Conservation (phyloP, 768 basidiomycete genomes). For the Lentinula sp. region DNA sequence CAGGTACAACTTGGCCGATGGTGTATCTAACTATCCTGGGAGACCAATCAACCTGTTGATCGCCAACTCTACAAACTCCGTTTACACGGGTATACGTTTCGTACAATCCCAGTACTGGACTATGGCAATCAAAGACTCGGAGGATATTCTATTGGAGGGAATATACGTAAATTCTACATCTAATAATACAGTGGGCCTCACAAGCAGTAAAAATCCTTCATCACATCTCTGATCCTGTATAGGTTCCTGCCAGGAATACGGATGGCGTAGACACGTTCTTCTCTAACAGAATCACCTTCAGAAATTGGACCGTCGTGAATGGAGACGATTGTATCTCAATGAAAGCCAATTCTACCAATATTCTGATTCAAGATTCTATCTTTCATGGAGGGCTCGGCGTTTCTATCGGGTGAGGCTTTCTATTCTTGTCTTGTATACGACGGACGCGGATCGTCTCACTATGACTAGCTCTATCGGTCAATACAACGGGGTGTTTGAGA, state of each 20-base stretch:
- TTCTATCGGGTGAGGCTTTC: conserved; percentile 23
- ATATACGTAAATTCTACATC: conserved; percentile 34
- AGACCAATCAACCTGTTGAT: conserved; percentile 31
- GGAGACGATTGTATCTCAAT: conserved; percentile 33
- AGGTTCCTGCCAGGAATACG: conserved; percentile 28
- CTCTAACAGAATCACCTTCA: conserved; percentile 30
- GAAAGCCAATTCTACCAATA: conserved; percentile 36
- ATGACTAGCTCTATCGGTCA: conserved; percentile 16
- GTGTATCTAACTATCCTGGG: conserved; percentile 28
- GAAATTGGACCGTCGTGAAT: conserved; percentile 29
- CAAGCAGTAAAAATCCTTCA: background rate
- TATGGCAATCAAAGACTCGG: conserved; percentile 26
- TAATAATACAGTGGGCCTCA: conserved; percentile 18
- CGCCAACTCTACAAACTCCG: conserved; percentile 26
- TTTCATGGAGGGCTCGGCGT: conserved; percentile 32
- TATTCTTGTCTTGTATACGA: background rate
- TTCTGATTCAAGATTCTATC: conserved; percentile 29
- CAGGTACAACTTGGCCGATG: conserved; percentile 31
- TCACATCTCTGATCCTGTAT: background rate
- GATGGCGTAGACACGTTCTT: conserved; percentile 30
- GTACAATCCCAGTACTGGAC: conserved; percentile 39
- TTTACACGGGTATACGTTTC: conserved; percentile 28
- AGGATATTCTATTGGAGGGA: conserved; percentile 27
- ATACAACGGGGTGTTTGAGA: conserved; percentile 26
- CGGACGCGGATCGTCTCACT: background rate